Percentiles rank a stretch among this genome's conserved stretches.
Conservation (phyloP, 345 rosid genomes). For the Salix dunnii region DNA sequence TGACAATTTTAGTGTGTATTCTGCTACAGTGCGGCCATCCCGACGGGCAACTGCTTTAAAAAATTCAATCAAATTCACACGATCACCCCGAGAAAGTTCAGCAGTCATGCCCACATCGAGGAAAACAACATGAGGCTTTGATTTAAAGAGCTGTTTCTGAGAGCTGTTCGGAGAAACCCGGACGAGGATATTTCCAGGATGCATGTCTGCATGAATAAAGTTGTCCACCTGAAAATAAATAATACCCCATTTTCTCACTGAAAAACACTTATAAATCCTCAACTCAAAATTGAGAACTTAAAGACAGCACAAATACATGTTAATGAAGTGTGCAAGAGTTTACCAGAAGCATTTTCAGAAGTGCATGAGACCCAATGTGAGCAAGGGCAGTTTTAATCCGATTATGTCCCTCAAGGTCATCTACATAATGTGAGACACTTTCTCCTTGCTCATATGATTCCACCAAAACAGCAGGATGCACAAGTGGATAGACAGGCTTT, state of each 20-base stretch:
- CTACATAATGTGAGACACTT: slow-evolving; percentile 75
- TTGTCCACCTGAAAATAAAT: slow-evolving; percentile 78
- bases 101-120: slow-evolving; percentile 99
- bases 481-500: slow-evolving; percentile 87
- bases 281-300: not conserved
- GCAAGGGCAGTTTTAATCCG: slow-evolving; percentile 74
- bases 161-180: slow-evolving; percentile 60
- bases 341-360: slow-evolving; percentile 98
- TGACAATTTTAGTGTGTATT: slow-evolving; percentile 70
- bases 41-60: slow-evolving; percentile 89
- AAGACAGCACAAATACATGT: not conserved
- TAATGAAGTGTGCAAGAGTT: slow-evolving; percentile 8
- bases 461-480: slow-evolving; percentile 95
- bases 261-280: not conserved
- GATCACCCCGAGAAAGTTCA: slow-evolving; percentile 79
- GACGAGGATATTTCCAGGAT: slow-evolving; percentile 96
- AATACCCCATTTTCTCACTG: slow-evolving; percentile 3
- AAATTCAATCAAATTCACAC: slow-evolving; percentile 75
- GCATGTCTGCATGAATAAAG: slow-evolving; percentile 99
- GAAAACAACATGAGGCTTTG: slow-evolving; percentile 93
- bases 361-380: slow-evolving; percentile 94
- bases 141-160: slow-evolving; percentile 56
- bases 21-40: slow-evolving; percentile 93
- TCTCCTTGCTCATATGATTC: slow-evolving; percentile 96
- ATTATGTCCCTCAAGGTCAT: slow-evolving; percentile 67